phyloP scores from a whole-genome alignment of 805 yeast species.

The Barnettozyma wickerhamii region DNA sequence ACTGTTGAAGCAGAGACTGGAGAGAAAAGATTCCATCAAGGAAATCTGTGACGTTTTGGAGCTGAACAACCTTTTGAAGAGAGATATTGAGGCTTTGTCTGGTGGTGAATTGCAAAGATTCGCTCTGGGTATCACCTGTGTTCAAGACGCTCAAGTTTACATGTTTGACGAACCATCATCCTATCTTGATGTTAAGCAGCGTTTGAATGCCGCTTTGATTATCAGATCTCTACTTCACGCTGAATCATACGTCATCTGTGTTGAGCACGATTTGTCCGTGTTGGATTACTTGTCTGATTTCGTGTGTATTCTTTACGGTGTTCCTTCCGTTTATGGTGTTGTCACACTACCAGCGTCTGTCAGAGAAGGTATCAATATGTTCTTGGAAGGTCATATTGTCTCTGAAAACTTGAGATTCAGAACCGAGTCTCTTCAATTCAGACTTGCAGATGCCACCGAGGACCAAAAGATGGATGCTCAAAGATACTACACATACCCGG shows the following conservation, averaged over 20 bases:
- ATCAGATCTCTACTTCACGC: slow-evolving; percentile 81
- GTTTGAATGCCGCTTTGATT: slow-evolving; percentile 94
- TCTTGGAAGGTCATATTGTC: slow-evolving; percentile 96
- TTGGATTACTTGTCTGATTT: slow-evolving; percentile 95
- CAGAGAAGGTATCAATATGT: slow-evolving; percentile 98
- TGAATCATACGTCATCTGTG: slow-evolving; percentile 86
- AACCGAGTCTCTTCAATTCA: slow-evolving; percentile 90
- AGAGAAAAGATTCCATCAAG: slow-evolving; percentile 62
- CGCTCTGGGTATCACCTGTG: slow-evolving; percentile 96
- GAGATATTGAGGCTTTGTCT: slow-evolving; percentile 86
- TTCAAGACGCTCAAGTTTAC: slow-evolving; percentile 90
- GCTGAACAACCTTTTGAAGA: slow-evolving; percentile 66
- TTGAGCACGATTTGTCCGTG: slow-evolving; percentile 98
- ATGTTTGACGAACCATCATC: slow-evolving; percentile 99
- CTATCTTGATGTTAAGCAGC: slow-evolving; percentile 96
- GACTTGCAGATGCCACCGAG: slow-evolving; percentile 87
- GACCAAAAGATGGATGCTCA: slow-evolving; percentile 71
- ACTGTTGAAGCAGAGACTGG: slow-evolving; percentile 70
- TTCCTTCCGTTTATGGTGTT: slow-evolving; percentile 98
- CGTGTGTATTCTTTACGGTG: slow-evolving; percentile 95
- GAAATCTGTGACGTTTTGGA: slow-evolving; percentile 67
- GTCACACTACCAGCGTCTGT: slow-evolving; percentile 95
- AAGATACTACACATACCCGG: slow-evolving; percentile 71
- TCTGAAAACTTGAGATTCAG: slow-evolving; percentile 97
- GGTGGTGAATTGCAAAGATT: slow-evolving; percentile 99